A percentile compares a stretch with the other conserved stretches of the same genome.
phyloP scores from a whole-genome alignment of 495 filamentous ascomycete species.

The Penicillium antarcticum region DNA sequence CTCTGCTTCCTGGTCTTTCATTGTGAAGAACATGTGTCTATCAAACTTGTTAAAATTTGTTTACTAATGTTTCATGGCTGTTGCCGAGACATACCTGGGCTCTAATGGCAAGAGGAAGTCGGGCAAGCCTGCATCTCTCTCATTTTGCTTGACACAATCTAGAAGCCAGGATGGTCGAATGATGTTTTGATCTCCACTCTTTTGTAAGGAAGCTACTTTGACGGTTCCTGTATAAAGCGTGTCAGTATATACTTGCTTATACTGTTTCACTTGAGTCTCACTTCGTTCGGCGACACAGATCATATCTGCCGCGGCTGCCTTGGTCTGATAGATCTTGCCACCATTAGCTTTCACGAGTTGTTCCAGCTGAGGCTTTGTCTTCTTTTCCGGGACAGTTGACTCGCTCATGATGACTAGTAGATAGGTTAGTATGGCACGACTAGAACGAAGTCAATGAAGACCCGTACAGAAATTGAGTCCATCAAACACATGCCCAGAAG shows the following conservation, averaged over 20 bases:
- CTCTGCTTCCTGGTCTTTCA: slow-evolving; percentile 38
- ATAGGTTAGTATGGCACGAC: slow-evolving; percentile 10
- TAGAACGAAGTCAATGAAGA: not conserved
- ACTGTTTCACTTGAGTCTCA: slow-evolving; percentile 16
- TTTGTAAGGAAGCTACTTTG: slow-evolving; percentile 79
- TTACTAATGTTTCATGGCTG: not conserved
- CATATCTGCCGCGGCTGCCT: slow-evolving; percentile 55
- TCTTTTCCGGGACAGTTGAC: slow-evolving; percentile 55
- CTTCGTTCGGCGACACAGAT: slow-evolving; percentile 78
- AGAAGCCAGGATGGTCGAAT: slow-evolving; percentile 80
- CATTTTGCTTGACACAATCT: slow-evolving; percentile 69
- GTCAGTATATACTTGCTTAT: slow-evolving; percentile 8
- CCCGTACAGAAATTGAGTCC: slow-evolving; percentile 73
- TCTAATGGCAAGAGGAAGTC: slow-evolving; percentile 67
- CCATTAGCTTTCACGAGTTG: slow-evolving; percentile 83
- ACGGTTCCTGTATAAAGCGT: slow-evolving; percentile 54
- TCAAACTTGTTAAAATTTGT: not conserved
- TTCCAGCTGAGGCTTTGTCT: slow-evolving; percentile 77
- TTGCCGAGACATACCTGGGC: slow-evolving; percentile 51
- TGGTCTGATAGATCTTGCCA: slow-evolving; percentile 74
- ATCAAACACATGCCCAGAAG: slow-evolving; percentile 62
- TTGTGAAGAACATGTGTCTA: slow-evolving; percentile 58
- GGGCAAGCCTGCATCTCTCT: slow-evolving; percentile 56
- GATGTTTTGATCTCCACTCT: slow-evolving; percentile 63
- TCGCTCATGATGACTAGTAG: slow-evolving; percentile 60